phyloP scores from a whole-genome alignment of 1,284 basidiomycete species.

The Mycosarcoma maydis region DNA sequence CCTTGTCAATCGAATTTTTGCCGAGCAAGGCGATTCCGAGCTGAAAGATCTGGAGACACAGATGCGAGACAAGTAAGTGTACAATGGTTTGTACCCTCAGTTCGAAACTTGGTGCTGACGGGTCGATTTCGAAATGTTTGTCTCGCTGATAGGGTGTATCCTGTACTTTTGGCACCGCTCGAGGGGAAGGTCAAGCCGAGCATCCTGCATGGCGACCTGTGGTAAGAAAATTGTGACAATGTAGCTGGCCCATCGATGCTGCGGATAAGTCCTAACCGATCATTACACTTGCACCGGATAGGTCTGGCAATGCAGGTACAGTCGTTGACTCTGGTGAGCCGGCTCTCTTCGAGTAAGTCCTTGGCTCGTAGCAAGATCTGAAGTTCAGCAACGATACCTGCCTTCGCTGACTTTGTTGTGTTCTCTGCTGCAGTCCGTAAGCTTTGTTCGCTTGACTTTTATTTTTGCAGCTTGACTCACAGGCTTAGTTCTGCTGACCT shows the following conservation, averaged over 20 bases:
- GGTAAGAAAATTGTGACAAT: no score
- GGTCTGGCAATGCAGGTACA: conserved; percentile 44
- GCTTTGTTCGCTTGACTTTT: background rate
- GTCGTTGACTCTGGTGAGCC: conserved; percentile 23
- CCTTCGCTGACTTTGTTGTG: background rate
- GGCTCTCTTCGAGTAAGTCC: conserved; percentile 38
- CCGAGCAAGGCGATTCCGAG: conserved; percentile 16
- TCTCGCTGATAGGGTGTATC: conserved; percentile 20
- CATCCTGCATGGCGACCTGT: conserved; percentile 44
- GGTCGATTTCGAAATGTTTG: no score
- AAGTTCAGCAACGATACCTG: no score
- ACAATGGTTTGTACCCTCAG: no score
- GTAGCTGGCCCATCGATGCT: no score
- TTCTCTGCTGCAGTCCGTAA: conserved; percentile 15
- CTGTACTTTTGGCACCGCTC: conserved; percentile 25
- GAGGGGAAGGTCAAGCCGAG: conserved; percentile 39
- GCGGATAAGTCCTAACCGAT: background rate
- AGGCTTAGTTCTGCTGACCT: no score
- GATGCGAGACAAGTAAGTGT: conserved; percentile 30
- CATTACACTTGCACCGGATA: background rate
- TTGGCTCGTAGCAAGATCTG: background rate
- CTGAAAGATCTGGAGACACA: conserved; percentile 27
- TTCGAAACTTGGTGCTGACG: no score
- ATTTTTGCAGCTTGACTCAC: no score
- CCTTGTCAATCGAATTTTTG: conserved; percentile 22